Evolutionary conservation across 148 eudicot genomes (phyloP).

Genomic region (Cornus kousa): DNA sequence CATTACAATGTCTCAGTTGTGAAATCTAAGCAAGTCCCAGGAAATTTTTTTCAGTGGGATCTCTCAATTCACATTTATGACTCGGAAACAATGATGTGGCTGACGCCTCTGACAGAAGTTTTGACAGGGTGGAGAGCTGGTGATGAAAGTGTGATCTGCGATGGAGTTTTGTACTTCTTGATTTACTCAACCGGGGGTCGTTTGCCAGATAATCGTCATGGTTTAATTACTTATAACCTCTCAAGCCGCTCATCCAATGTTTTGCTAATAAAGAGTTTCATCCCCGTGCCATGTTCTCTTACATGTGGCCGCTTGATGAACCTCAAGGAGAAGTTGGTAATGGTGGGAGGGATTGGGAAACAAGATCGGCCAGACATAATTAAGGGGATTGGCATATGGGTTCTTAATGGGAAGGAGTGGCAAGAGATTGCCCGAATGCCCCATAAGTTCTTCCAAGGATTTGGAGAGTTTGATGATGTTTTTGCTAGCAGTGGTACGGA

Average conservation of each 20-base stretch:
- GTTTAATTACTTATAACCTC: slow-evolving; percentile 59
- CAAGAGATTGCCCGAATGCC: slow-evolving; percentile 83
- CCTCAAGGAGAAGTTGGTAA: slow-evolving; percentile 68
- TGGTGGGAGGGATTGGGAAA: slow-evolving; percentile 96
- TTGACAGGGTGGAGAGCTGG: slow-evolving; percentile 84
- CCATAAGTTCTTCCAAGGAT: slow-evolving; percentile 80
- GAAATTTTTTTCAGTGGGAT: slow-evolving; percentile 70
- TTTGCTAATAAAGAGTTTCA: slow-evolving; percentile 45
- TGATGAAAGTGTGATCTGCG: slow-evolving; percentile 77
- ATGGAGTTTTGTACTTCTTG: slow-evolving; percentile 70
- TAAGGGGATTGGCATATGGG: slow-evolving; percentile 94
- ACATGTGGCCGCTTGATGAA: slow-evolving; percentile 96
- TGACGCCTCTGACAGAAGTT: slow-evolving; percentile 49
- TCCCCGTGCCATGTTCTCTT: slow-evolving; percentile 73
- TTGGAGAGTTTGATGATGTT: slow-evolving; percentile 94
- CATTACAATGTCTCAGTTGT: slow-evolving; percentile 60
- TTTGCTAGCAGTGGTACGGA: slow-evolving; percentile 87
- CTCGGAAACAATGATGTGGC: slow-evolving; percentile 64
- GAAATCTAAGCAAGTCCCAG: slow-evolving; percentile 82
- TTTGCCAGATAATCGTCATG: slow-evolving; percentile 55
- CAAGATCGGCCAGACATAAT: slow-evolving; percentile 77
- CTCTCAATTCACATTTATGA: slow-evolving; percentile 70
- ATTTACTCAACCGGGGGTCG: slow-evolving; percentile 70
- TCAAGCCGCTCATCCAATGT: slow-evolving; percentile 36
- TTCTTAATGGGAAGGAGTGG: slow-evolving; percentile 69